Conservation (phyloP, 352 stramenopile genomes). For the Phytophthora fragariae region DNA sequence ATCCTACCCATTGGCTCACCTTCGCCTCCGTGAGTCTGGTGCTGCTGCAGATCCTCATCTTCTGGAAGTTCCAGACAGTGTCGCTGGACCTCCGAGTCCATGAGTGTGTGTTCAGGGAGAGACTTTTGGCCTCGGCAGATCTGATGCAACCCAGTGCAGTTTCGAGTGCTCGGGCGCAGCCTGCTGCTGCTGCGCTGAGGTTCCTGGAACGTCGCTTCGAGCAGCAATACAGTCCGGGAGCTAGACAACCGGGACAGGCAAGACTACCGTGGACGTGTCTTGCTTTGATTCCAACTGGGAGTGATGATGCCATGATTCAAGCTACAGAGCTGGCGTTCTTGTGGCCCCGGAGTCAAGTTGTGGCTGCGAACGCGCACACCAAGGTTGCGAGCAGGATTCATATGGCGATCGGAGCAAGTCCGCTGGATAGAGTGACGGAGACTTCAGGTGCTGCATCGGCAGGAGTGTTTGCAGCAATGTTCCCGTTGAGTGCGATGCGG, state of each 20-base stretch:
- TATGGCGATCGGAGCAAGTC: conserved; percentile 41
- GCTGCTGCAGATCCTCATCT: conserved; percentile 54
- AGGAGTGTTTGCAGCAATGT: conserved; percentile 47
- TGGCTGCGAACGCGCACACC: conserved; percentile 30
- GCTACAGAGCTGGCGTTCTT: conserved; percentile 60
- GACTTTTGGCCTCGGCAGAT: conserved; percentile 47
- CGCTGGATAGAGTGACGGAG: conserved; percentile 24
- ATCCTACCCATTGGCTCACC: conserved; percentile 73
- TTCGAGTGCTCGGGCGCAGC: conserved; percentile 19
- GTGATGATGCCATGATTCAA: conserved; percentile 34
- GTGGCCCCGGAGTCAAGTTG: conserved; percentile 62
- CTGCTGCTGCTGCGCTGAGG: conserved; percentile 42
- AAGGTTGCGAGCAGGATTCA: conserved; percentile 60
- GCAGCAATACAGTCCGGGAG: conserved; percentile 48
- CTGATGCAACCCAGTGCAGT: conserved; percentile 27
- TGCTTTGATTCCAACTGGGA: conserved; percentile 52
- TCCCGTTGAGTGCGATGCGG: conserved; percentile 44
- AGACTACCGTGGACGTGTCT: conserved; percentile 70
- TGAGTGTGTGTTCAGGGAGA: conserved; percentile 74
- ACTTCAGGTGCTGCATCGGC: conserved; percentile 17
- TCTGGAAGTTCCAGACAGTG: conserved; percentile 56
- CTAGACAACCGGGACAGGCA: conserved; percentile 41
- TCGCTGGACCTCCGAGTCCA: conserved; percentile 64
- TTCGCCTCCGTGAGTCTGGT: conserved; percentile 62
- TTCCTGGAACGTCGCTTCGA: conserved; percentile 75